phyloP scores from a whole-genome alignment of 148 eudicot genomes.

The Salicornia ramosissima region DNA sequence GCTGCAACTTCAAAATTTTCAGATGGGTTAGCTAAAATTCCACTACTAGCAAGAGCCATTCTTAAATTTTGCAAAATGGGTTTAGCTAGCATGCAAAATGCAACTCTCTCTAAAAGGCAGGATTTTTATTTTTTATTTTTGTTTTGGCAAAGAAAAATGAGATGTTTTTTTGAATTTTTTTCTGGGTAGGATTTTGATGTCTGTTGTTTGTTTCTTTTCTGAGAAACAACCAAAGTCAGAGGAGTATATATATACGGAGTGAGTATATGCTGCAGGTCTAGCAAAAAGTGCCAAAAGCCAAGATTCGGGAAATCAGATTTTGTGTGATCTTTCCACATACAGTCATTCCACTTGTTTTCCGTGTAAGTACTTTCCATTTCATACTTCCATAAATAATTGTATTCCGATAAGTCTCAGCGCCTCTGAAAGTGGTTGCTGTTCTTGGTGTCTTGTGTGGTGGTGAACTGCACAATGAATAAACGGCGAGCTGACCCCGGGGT shows the following conservation, averaged over 20 bases:
- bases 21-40: slow-evolving; percentile 2
- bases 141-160: slow-evolving; percentile 22
- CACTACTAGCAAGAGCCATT: background rate
- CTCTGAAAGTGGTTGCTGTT: too few relatives aligned
- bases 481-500: too few relatives aligned
- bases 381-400: background rate
- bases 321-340: slow-evolving; percentile 26
- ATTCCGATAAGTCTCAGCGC: too few relatives aligned
- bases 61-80: too few relatives aligned
- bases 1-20: slow-evolving; percentile 5
- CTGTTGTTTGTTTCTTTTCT: slow-evolving; percentile 11
- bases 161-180: slow-evolving; percentile 9
- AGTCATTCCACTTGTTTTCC: slow-evolving; percentile 29
- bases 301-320: slow-evolving; percentile 37
- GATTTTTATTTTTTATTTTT: slow-evolving; percentile 12
- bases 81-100: background rate
- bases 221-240: slow-evolving; percentile 4
- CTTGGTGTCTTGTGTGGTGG: too few relatives aligned
- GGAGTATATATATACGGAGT: background rate
- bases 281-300: slow-evolving; percentile 31
- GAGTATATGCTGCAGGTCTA: background rate
- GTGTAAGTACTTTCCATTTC: slow-evolving; percentile 16
- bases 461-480: too few relatives aligned
- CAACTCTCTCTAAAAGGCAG: slow-evolving; percentile 8
- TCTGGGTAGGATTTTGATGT: slow-evolving; percentile 5